Evolutionary conservation across 495 filamentous ascomycete species (phyloP).

Genomic region (Usnea hakonensis): DNA sequence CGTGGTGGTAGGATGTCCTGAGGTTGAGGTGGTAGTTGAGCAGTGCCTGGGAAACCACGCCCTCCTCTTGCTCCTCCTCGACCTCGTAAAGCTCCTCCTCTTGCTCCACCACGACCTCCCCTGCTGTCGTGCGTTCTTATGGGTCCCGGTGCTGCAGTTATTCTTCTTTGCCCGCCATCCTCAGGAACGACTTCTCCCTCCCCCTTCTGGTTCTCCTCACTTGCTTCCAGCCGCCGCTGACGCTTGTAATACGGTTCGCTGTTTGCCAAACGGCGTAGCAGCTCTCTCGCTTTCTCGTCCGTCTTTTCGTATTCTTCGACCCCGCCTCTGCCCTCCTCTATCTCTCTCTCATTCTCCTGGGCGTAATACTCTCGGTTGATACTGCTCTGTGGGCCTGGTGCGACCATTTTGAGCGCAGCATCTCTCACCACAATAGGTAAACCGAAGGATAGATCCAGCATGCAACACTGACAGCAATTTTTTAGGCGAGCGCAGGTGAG

Average conservation of each 20-base stretch:
- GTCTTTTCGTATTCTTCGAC: conserved; percentile 92
- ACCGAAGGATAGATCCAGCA: conserved; percentile 93
- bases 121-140: conserved; percentile 57
- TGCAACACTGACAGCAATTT: conserved; percentile 98
- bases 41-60: conserved; percentile 57
- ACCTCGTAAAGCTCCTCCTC: conserved; percentile 42
- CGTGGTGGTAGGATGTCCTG: conserved; percentile 77
- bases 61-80: conserved; percentile 49
- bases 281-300: conserved; percentile 87
- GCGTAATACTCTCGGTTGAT: conserved; percentile 97
- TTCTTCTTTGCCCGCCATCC: conserved; percentile 34
- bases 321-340: conserved; percentile 78
- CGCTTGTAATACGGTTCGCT: conserved; percentile 93
- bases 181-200: conserved; percentile 37
- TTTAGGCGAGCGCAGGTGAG: conserved; percentile 91
- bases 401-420: conserved; percentile 95
- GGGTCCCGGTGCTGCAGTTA: conserved; percentile 41
- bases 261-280: conserved; percentile 74
- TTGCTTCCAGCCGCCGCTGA: conserved; percentile 57
- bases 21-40: conserved; percentile 67
- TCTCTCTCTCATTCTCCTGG: conserved; percentile 89
- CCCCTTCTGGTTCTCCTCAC: conserved; percentile 36
- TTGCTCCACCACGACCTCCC: conserved; percentile 39
- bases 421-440: conserved; percentile 88
- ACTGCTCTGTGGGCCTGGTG: conserved; percentile 79